Evolutionary conservation across 139 green algal species (phyloP), one percentile per base, ranked within the genome.

Genomic region (Tetraselmis striata): DNA sequence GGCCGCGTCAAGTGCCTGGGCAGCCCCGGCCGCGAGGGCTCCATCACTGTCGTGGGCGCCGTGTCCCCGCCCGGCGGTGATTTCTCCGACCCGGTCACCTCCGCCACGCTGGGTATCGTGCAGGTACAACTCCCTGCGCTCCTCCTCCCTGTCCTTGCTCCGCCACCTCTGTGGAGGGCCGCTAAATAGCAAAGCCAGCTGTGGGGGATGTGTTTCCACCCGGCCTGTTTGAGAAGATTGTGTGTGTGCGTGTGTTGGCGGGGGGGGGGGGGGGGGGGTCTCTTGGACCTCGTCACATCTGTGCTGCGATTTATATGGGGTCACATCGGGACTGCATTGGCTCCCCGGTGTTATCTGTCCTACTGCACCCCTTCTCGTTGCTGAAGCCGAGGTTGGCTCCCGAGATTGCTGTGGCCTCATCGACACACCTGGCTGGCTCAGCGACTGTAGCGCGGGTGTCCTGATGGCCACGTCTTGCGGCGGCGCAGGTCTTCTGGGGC

Each of bases 401-500:
- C 2, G 2, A 28, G 27, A 25, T 30, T 79, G 26, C 2, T 76
- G n/a, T n/a, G n/a, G n/a, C n/a, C n/a, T n/a, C n/a, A n/a, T n/a
- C n/a, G n/a, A n/a, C n/a, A n/a, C n/a, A n/a, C n/a, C n/a, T n/a
- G n/a, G n/a, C n/a, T n/a, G n/a, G n/a, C n/a, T n/a, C n/a, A n/a
- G n/a, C n/a, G n/a, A n/a, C n/a, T n/a, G n/a, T n/a, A n/a, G n/a
- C n/a, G n/a, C n/a, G n/a, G n/a, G n/a, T n/a, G n/a, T n/a, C n/a
- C n/a, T n/a, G n/a, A n/a, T n/a, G n/a, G n/a, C n/a, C 28, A 26
- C 23, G 76, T 23, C 22, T 29, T n/a, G n/a, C n/a, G n/a, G n/a
- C n/a, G n/a, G n/a, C n/a, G 83, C 89, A 97, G 94, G 96, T 99
- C 84, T 99, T 99, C 87, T 99, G 96, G 96, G 97, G 97, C n/a